Conservation (phyloP, 2,329 filamentous ascomycete genomes). For the Hypoxylon sp. region DNA sequence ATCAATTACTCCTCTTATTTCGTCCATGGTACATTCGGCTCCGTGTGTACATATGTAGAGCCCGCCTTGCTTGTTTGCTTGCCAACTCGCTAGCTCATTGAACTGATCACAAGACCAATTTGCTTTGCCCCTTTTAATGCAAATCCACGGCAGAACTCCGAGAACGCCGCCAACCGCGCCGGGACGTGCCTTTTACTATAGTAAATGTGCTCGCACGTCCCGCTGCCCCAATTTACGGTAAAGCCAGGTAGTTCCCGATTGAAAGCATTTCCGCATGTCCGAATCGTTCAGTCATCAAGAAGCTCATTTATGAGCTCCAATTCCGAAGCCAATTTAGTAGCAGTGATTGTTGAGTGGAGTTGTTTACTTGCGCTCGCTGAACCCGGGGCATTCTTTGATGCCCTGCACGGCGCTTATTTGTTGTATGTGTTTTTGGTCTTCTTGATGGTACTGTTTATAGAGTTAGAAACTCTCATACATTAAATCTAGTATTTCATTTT, state of each 20-base stretch:
- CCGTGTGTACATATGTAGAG: slow-evolving; percentile 3
- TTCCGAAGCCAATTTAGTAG: slow-evolving; percentile 2
- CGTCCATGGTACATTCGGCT: slow-evolving; percentile 1
- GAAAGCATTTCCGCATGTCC: not conserved
- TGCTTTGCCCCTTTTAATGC: slow-evolving; percentile 16
- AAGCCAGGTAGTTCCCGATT: not conserved
- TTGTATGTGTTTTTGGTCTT: slow-evolving; percentile 68
- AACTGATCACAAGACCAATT: slow-evolving; percentile 6
- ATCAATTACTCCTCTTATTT: no score
- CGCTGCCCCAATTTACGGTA: not conserved
- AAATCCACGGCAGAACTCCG: no score
- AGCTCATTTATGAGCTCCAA: not conserved
- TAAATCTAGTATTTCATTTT: not conserved
- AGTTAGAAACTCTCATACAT: slow-evolving; percentile 18
- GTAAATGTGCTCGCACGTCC: not conserved
- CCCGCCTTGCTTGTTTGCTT: not conserved
- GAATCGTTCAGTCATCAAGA: slow-evolving; percentile 1
- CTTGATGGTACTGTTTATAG: slow-evolving; percentile 59
- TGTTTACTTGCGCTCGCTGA: slow-evolving; percentile 57
- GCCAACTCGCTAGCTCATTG: slow-evolving; percentile 1
- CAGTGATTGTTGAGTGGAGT: not conserved
- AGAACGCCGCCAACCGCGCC: slow-evolving; percentile 12
- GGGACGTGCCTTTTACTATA: not conserved
- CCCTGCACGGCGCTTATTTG: slow-evolving; percentile 61
- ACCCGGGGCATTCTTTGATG: slow-evolving; percentile 59